Conservation (phyloP, 192 early-diverging fungal species). For the Entomortierella lignicola region DNA sequence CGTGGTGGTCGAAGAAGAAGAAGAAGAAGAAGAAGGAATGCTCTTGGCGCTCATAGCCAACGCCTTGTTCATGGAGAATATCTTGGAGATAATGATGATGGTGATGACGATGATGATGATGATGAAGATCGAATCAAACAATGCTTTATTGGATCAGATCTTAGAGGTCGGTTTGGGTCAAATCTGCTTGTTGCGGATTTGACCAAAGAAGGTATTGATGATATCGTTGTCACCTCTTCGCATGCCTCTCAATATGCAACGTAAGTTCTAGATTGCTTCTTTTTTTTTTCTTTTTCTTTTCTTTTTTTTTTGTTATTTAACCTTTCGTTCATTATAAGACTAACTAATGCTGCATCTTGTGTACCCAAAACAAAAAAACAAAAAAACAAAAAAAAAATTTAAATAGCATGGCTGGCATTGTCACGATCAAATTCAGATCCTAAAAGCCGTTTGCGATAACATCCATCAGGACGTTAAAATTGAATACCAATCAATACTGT, state of each 20-base stretch:
- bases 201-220: constrained; percentile 29
- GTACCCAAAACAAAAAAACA: too few relatives aligned
- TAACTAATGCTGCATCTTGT: too few relatives aligned
- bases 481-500: too few relatives aligned
- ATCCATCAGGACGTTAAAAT: too few relatives aligned
- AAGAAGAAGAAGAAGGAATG: not conserved
- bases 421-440: constrained; percentile 18
- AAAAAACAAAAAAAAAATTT: too few relatives aligned
- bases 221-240: constrained; percentile 41
- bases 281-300: not conserved
- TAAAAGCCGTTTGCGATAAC: too few relatives aligned
- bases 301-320: not conserved
- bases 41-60: constrained; percentile 8
- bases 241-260: constrained; percentile 37
- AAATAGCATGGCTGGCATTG: constrained; percentile 33
- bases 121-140: constrained; percentile 20
- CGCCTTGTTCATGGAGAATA: constrained; percentile 6
- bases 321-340: too few relatives aligned
- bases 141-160: constrained; percentile 33
- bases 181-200: constrained; percentile 33
- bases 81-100: not conserved
- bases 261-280: constrained; percentile 15
- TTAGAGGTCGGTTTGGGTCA: constrained; percentile 36
- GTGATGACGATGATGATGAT: constrained; percentile 12
- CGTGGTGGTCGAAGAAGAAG: not conserved